Percentiles rank a stretch among this genome's conserved stretches.
Conservation (phyloP, 352 stramenopile genomes). For the Phytopythium litorale region DNA sequence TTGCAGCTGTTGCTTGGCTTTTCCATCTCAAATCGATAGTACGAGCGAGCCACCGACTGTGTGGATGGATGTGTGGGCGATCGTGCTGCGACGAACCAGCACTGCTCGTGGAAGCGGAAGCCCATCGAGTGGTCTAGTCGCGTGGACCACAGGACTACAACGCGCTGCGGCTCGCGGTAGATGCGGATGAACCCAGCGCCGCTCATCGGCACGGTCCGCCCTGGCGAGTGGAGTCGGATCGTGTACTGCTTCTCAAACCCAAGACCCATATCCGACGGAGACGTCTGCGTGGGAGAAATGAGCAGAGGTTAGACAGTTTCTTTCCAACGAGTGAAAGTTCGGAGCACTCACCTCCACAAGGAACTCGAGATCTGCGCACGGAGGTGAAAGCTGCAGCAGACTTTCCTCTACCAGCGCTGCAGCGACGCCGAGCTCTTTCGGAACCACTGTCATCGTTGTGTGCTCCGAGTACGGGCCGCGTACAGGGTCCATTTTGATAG, state of each 20-base stretch:
- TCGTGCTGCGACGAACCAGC: not conserved
- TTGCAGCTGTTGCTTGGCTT: not conserved
- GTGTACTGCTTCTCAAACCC: constrained; percentile 4
- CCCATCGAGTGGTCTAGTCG: not conserved
- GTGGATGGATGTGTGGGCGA: not conserved
- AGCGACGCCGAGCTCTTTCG: not conserved
- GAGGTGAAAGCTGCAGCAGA: not conserved
- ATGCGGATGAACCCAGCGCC: not conserved
- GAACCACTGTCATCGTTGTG: not conserved
- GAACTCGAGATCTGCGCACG: constrained; percentile 1
- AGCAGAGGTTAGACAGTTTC: not conserved
- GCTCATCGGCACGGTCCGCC: not conserved
- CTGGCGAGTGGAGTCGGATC: not conserved
- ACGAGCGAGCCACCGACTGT: not conserved
- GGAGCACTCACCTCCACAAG: not conserved
- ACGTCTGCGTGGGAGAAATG: not conserved
- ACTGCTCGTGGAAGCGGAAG: not conserved
- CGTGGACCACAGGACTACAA: constrained; percentile 1
- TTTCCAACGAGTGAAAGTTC: not conserved
- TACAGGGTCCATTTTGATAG: constrained; percentile 3
- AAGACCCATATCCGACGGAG: not conserved
- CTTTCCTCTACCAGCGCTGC: not conserved
- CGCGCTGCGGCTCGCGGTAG: not conserved
- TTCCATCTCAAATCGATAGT: not conserved
- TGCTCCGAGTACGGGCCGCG: constrained; percentile 2